These are phyloP conservation scores for Scheffersomyces segobiensis DNA, from an alignment of 1,139 yeast species.

Conservation along the genomic window DNA sequence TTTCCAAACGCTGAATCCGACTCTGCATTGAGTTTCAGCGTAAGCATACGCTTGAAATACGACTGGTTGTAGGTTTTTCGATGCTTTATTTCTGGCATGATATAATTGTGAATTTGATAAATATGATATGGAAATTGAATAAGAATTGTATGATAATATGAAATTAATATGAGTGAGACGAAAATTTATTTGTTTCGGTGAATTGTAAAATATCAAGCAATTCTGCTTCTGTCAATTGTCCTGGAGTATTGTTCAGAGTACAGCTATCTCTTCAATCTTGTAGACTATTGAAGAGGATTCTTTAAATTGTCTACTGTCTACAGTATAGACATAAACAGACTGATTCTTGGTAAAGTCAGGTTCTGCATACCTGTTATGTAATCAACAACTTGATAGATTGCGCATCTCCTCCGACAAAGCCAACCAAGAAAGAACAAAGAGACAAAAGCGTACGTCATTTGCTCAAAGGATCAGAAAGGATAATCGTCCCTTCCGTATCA, in stretches of 20 bases:
- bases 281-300: background rate
- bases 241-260: background rate
- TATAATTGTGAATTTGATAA: background rate
- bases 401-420: background rate
- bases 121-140: background rate
- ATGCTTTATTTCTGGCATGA: constrained; percentile 2
- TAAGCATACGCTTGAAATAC: constrained; percentile 19
- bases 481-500: too few relatives aligned
- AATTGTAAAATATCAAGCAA: too few relatives aligned
- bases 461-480: background rate
- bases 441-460: background rate
- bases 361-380: background rate
- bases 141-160: background rate
- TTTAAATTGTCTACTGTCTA: too few relatives aligned
- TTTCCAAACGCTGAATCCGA: constrained; percentile 8
- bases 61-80: constrained; percentile 21
- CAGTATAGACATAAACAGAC: background rate
- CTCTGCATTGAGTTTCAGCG: constrained; percentile 11
- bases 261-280: background rate
- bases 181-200: too few relatives aligned
- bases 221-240: too few relatives aligned
- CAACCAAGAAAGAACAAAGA: background rate
- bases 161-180: too few relatives aligned
- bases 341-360: background rate
- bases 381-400: background rate